Percentiles rank a stretch among this genome's conserved stretches.
These are phyloP conservation scores for Neurospora sp. DNA, from an alignment of 495 filamentous ascomycete species.

Conservation along the genomic window DNA sequence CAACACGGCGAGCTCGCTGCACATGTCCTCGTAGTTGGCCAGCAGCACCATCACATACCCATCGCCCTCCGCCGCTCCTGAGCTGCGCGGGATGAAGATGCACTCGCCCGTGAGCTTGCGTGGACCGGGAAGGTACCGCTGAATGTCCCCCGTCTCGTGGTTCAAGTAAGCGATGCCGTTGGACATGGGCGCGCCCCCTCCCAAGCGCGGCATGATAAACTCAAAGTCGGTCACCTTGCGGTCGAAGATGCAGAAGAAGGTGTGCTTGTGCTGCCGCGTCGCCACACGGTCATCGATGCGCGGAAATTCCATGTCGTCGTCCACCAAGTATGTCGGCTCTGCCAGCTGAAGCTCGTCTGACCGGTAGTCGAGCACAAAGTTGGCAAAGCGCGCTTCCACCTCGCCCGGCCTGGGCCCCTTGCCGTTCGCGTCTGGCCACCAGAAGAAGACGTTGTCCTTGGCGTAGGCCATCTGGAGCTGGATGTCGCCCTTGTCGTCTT, in stretches of 20 bases:
- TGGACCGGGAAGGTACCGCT: constrained; percentile 30
- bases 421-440: constrained; percentile 33
- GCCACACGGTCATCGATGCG: constrained; percentile 43
- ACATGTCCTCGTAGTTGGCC: constrained; percentile 26
- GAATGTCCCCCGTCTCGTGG: constrained; percentile 7
- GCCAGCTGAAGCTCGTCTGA: constrained; percentile 18
- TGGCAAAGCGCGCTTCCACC: constrained; percentile 10
- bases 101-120: constrained; percentile 41
- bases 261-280: constrained; percentile 34
- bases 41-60: constrained; percentile 41
- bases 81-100: constrained; percentile 35
- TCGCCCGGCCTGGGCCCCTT: constrained; percentile 11
- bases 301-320: constrained; percentile 39
- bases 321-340: constrained; percentile 18
- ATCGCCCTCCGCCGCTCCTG: constrained; percentile 33
- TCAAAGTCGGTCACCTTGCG: constrained; percentile 28
- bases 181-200: constrained; percentile 19
- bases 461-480: constrained; percentile 39
- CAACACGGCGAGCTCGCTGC: constrained; percentile 8
- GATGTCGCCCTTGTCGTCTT: constrained; percentile 35
- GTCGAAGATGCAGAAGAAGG: constrained; percentile 35
- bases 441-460: constrained; percentile 39
- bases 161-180: constrained; percentile 29
- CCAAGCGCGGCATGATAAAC: constrained; percentile 22
- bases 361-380: constrained; percentile 31